Conservation (phyloP, 208 protist genomes). For the Giardia duodenalis region DNA sequence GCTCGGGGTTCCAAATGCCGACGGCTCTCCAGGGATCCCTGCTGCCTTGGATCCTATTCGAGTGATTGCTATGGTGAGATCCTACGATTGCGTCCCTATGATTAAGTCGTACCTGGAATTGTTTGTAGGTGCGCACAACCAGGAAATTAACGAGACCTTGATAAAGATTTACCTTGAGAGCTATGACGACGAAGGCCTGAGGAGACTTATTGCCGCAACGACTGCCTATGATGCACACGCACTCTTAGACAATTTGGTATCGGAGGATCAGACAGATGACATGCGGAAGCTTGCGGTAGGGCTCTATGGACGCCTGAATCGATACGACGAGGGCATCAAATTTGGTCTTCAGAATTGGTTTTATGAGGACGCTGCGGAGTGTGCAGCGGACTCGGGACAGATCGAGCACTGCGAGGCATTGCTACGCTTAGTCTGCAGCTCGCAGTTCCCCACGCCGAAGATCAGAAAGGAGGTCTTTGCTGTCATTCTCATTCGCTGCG, state of each 20-base stretch:
- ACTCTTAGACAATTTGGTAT: neutral
- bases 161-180: neutral
- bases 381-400: neutral
- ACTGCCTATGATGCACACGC: neutral
- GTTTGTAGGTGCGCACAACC: neutral
- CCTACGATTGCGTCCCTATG: neutral
- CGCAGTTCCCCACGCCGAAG: neutral
- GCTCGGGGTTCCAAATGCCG: neutral
- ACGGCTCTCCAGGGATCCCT: neutral
- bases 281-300: neutral
- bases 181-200: neutral
- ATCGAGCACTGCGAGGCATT: neutral
- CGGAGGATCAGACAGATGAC: neutral
- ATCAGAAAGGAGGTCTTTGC: slow-evolving; percentile 69
- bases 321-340: slow-evolving; percentile 26
- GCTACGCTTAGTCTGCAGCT: neutral
- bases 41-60: neutral
- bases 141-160: neutral
- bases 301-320: neutral
- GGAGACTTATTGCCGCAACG: neutral
- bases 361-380: slow-evolving; percentile 26
- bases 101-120: slow-evolving; percentile 10
- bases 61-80: neutral
- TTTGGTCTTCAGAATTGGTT: neutral
- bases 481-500: slow-evolving; percentile 85